These are phyloP conservation scores for Aspergillus bertholletiae DNA, from an alignment of 495 filamentous ascomycete species.

Conservation along the genomic window DNA sequence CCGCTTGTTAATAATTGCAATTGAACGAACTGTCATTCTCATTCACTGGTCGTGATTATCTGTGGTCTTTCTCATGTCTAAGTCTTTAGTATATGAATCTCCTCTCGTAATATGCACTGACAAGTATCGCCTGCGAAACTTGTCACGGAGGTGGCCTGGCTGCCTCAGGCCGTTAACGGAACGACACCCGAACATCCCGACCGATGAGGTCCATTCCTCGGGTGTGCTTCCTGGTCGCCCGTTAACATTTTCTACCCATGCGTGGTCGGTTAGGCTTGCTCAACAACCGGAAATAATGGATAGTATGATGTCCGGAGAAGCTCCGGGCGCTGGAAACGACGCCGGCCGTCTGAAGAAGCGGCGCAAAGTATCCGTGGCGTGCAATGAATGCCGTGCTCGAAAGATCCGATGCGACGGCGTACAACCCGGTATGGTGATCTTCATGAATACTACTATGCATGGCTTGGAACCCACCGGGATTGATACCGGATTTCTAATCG, in stretches of 20 bases:
- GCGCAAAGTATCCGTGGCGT: constrained; percentile 35
- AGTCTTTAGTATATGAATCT: too few relatives aligned
- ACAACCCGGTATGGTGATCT: constrained; percentile 28
- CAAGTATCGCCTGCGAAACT: too few relatives aligned
- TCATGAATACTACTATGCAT: background rate
- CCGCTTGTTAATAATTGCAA: constrained; percentile 1
- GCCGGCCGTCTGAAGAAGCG: constrained; percentile 18
- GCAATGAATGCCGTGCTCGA: constrained; percentile 34
- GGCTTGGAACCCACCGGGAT: constrained; percentile 11
- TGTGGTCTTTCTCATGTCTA: too few relatives aligned
- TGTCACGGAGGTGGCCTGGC: background rate
- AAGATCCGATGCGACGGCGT: constrained; percentile 39
- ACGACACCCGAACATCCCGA: background rate
- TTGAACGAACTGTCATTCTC: background rate
- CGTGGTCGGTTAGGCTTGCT: too few relatives aligned
- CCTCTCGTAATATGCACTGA: too few relatives aligned
- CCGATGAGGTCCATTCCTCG: background rate
- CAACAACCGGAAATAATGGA: constrained; percentile 4
- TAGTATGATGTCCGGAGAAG: background rate
- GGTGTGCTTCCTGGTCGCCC: background rate
- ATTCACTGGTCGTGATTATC: background rate
- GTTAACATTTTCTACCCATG: too few relatives aligned
- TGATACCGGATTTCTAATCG: constrained; percentile 10
- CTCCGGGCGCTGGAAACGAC: background rate
- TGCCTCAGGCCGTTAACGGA: background rate